Evolutionary conservation across 2,329 filamentous ascomycete species (phyloP).

Genomic region (Cladophialophora bantiana): DNA sequence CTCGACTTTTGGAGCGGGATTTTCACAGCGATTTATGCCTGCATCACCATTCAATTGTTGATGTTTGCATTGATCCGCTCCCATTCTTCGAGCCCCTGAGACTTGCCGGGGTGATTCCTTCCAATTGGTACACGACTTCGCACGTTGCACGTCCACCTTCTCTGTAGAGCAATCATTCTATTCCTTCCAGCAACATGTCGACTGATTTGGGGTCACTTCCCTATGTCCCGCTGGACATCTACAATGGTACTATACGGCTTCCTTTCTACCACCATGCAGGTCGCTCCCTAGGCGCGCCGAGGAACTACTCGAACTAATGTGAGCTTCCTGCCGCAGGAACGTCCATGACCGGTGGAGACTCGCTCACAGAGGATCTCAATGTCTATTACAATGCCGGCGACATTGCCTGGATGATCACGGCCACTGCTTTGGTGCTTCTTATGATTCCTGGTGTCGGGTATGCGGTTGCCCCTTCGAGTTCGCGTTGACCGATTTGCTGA

Average conservation of each 20-base stretch:
- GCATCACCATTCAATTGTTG: conserved; percentile 8
- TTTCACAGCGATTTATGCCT: neutral
- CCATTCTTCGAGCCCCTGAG: conserved; percentile 9
- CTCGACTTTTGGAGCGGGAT: neutral
- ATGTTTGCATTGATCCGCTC: neutral
- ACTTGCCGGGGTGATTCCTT: neutral
- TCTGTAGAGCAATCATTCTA: neutral
- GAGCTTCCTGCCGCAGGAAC: conserved; percentile 53
- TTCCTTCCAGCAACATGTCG: conserved; percentile 37
- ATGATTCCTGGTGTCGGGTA: conserved; percentile 91
- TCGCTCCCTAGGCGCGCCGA: neutral
- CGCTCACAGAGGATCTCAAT: conserved; percentile 75
- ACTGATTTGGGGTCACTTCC: conserved; percentile 39
- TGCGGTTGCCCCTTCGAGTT: conserved; percentile 29
- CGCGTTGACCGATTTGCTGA: conserved; percentile 18
- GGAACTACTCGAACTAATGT: conserved; percentile 46
- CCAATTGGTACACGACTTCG: neutral
- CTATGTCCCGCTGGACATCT: conserved; percentile 34
- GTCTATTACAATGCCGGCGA: conserved; percentile 86
- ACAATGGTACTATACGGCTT: conserved; percentile 28
- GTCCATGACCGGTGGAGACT: conserved; percentile 68
- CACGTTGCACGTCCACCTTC: neutral
- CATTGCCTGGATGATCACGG: conserved; percentile 80
- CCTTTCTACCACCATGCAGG: neutral
- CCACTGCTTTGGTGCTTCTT: conserved; percentile 80